Evolutionary conservation across 176 grass and related monocot genomes (phyloP).

Genomic region (Triticum timopheevii): DNA sequence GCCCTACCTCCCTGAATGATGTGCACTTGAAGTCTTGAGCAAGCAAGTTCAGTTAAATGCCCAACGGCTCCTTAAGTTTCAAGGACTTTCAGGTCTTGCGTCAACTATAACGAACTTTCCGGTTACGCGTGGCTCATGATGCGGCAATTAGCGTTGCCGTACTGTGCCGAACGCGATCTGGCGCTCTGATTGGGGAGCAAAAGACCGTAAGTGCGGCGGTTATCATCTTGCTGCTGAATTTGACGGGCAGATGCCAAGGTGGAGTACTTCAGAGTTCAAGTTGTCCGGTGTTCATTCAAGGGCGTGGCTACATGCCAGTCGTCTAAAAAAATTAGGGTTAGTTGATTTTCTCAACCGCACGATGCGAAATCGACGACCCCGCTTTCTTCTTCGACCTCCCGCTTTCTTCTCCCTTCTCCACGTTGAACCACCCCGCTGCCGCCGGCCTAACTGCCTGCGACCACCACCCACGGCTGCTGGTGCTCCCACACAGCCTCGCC

Average conservation of each 20-base stretch:
- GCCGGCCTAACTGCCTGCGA: too few relatives aligned
- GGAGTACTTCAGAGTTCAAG: background rate
- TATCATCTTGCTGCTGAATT: constrained; percentile 5
- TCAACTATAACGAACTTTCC: background rate
- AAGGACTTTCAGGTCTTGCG: background rate
- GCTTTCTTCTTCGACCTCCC: too few relatives aligned
- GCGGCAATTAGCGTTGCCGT: background rate
- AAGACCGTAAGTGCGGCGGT: background rate
- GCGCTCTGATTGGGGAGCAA: background rate
- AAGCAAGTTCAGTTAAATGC: constrained; percentile 36
- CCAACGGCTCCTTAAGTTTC: background rate
- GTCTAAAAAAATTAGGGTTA: too few relatives aligned
- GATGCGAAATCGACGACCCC: too few relatives aligned
- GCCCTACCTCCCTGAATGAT: background rate
- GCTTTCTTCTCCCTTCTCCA: too few relatives aligned
- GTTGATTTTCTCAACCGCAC: too few relatives aligned
- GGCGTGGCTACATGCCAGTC: too few relatives aligned
- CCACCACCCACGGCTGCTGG: too few relatives aligned
- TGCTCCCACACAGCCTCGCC: too few relatives aligned
- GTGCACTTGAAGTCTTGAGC: background rate
- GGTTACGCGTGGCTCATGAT: background rate
- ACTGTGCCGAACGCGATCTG: background rate
- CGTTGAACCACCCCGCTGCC: too few relatives aligned
- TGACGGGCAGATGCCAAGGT: background rate
- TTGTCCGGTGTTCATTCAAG: background rate